Evolutionary conservation across 2,329 filamentous ascomycete species (phyloP), one percentile per base, ranked within the genome.

Genomic region (Fusarium verticillioides): DNA sequence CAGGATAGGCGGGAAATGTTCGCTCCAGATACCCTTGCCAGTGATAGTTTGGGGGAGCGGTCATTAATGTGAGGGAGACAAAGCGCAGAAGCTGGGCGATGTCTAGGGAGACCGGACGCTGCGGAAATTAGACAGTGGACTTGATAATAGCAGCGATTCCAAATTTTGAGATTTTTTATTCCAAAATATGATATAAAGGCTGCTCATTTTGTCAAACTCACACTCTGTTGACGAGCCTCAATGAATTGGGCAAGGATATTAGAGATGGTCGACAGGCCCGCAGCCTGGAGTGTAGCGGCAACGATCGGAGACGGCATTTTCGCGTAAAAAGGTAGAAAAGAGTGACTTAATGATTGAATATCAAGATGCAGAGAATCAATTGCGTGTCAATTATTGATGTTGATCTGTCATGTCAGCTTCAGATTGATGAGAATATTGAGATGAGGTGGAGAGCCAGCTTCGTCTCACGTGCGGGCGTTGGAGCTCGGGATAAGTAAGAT

Each of bases 1-100:
- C n/a, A 16, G 75, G 79, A 70, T 84, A 84, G 1, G 86, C 87
- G 1, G 88, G 88, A 62, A 89, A 88, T 15, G 79, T 83, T 28
- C 82, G 81, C 78, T 90, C 88, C 36, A 90, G 83, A 36, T 84
- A 84, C 61, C 86, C 84, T 73, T 90, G 87, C 88, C 89, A 91
- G 62, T 87, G 80, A 74, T 87, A 90, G 70, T 89, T 89, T 57
- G 88, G 85, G 11, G 89, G 89, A 4, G 87, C 84, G 9, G 86
- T 86, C 46, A 90, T 79, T 62, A 90, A 78, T 6, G 87, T 83
- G 59, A 88, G 84, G 42, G 85, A 81, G 43, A 88, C 84, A 79
- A 90, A 91, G 71, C 87, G 88, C 26, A 87, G 77, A 46, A 90
- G 82, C 34, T 86, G 84, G 36, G 82, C 68, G 2, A 83, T 57